A percentile compares a stretch with the other conserved stretches of the same genome.
Conservation (phyloP, 139 green algal species). For the Edaphochlamys debaryana region DNA sequence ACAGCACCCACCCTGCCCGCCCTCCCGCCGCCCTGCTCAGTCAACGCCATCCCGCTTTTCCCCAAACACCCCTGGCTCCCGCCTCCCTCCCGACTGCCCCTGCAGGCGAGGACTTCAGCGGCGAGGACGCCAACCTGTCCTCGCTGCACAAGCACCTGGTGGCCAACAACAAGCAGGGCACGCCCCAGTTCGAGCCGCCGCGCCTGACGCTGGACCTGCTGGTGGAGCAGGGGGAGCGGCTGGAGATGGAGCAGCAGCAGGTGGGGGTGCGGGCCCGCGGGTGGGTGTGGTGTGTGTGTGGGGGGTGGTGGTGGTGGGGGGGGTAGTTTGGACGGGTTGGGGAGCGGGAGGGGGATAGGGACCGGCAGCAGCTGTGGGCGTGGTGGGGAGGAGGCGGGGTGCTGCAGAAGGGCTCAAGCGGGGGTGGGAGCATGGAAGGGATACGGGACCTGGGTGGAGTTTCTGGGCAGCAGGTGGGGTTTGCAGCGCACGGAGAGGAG, state of each 20-base stretch:
- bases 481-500: too few relatives aligned
- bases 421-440: too few relatives aligned
- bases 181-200: constrained; percentile 74
- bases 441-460: too few relatives aligned
- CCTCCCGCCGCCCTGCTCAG: too few relatives aligned
- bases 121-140: constrained; percentile 56
- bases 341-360: too few relatives aligned
- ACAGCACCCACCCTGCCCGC: too few relatives aligned
- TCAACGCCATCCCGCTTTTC: background rate
- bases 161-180: constrained; percentile 4
- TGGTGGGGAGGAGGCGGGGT: background rate
- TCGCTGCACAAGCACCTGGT: constrained; percentile 53
- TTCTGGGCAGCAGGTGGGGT: too few relatives aligned
- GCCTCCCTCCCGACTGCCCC: too few relatives aligned
- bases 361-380: too few relatives aligned
- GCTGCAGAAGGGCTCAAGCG: too few relatives aligned
- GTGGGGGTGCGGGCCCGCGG: background rate
- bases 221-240: constrained; percentile 61
- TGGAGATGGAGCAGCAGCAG: constrained; percentile 64
- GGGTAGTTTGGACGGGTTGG: background rate
- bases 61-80: background rate
- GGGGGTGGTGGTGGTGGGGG: background rate
- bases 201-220: constrained; percentile 65
- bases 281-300: background rate
- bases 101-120: constrained; percentile 44